Evolutionary conservation across 495 filamentous ascomycete genomes (phyloP).

Genomic region (Rostrohypoxylon terebratum): DNA sequence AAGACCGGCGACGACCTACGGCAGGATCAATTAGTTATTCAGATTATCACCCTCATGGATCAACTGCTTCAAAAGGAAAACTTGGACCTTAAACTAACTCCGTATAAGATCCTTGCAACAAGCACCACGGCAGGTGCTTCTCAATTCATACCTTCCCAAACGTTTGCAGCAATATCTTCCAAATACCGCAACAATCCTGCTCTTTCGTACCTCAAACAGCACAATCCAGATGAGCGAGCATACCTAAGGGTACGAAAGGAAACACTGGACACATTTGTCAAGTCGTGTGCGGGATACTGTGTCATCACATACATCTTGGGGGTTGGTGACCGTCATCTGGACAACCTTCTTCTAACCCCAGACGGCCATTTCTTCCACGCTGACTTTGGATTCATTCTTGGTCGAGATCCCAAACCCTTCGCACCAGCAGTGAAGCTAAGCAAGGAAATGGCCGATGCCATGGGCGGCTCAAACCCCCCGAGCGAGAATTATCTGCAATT

Average conservation of each 20-base stretch:
- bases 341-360: constrained; percentile 92
- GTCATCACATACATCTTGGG: constrained; percentile 99
- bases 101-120: constrained; percentile 96
- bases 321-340: constrained; percentile 94
- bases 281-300: constrained; percentile 96
- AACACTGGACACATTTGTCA: constrained; percentile 94
- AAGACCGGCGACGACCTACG: constrained; percentile 97
- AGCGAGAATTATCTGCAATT: constrained; percentile 86
- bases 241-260: constrained; percentile 91
- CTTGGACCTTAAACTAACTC: constrained; percentile 92
- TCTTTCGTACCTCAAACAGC: constrained; percentile 85
- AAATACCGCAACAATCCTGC: constrained; percentile 80
- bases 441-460: constrained; percentile 98
- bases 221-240: constrained; percentile 87
- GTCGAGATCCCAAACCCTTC: constrained; percentile 97
- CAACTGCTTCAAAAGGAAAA: constrained; percentile 96
- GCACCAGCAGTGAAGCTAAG: constrained; percentile 96
- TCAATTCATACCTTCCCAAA: constrained; percentile 90
- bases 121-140: constrained; percentile 87
- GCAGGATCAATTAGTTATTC: constrained; percentile 97
- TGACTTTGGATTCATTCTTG: constrained; percentile 97
- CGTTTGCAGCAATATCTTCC: constrained; percentile 79
- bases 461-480: constrained; percentile 78
- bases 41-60: constrained; percentile 99
- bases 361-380: constrained; percentile 98